Evolutionary conservation across 225 moss, liverwort and hornwort species (phyloP).

Genomic region (Antitrichia curtipendula): DNA sequence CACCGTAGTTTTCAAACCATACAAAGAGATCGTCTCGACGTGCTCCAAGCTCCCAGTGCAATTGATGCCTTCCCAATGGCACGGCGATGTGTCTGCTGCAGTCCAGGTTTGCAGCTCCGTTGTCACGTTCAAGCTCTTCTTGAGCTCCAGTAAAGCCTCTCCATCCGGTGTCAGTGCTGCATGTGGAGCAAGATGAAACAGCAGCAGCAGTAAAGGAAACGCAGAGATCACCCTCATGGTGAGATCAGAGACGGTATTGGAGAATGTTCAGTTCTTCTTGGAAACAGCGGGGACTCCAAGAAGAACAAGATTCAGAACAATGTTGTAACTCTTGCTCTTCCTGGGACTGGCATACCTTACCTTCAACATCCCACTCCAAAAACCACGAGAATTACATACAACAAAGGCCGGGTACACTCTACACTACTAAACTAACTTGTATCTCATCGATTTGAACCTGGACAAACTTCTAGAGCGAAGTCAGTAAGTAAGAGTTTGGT

Average conservation of each 20-base stretch:
- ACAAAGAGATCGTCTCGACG: neutral
- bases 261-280: neutral
- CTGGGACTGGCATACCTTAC: neutral
- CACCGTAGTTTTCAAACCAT: neutral
- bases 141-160: neutral
- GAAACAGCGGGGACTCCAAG: neutral
- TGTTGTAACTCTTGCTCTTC: neutral
- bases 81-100: neutral
- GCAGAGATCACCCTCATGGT: neutral
- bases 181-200: neutral
- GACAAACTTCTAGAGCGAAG: too few species aligned
- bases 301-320: neutral
- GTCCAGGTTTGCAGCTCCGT: neutral
- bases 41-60: neutral
- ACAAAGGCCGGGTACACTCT: too few species aligned
- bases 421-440: too few species aligned
- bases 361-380: too few species aligned
- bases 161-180: neutral
- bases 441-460: too few species aligned
- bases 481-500: too few species aligned
- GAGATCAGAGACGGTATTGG: neutral
- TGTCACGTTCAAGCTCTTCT: neutral
- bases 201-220: neutral
- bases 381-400: too few species aligned
- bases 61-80: slow-evolving; percentile 3